Percentiles rank a stretch among this genome's conserved stretches.
phyloP scores from a whole-genome alignment of 129 eudicot species.

The Pittosporum tobira region DNA sequence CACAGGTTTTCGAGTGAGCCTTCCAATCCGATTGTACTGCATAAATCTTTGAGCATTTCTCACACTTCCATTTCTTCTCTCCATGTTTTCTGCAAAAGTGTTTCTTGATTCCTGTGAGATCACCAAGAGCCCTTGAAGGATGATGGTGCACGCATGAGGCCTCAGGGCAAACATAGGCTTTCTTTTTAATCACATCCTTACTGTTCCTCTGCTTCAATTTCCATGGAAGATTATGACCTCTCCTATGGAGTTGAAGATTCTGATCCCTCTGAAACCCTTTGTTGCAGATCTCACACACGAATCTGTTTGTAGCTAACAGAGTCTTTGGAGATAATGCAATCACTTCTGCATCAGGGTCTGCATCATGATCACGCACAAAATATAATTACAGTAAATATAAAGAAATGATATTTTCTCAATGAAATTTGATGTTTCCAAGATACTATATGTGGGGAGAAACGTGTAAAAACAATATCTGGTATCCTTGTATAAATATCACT shows the following conservation, averaged over 20 bases:
- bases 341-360: slow-evolving; percentile 97
- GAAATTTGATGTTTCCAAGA: too few species aligned
- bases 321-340: slow-evolving; percentile 86
- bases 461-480: too few species aligned
- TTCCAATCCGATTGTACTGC: slow-evolving; percentile 99
- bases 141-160: slow-evolving; percentile 74
- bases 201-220: slow-evolving; percentile 72
- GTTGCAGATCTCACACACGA: slow-evolving; percentile 95
- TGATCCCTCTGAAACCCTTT: slow-evolving; percentile 96
- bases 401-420: too few species aligned
- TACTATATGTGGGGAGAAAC: too few species aligned
- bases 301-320: slow-evolving; percentile 76
- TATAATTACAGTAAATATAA: too few species aligned
- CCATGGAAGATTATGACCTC: slow-evolving; percentile 98
- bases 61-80: slow-evolving; percentile 89
- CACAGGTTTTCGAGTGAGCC: slow-evolving; percentile 89
- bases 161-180: slow-evolving; percentile 89
- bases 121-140: slow-evolving; percentile 91
- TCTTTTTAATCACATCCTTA: slow-evolving; percentile 52
- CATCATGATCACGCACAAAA: background rate
- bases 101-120: slow-evolving; percentile 88
- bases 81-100: slow-evolving; percentile 93
- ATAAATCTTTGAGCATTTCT: slow-evolving; percentile 81
- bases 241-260: slow-evolving; percentile 78
- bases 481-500: too few species aligned